Conservation (phyloP, 169 alveolate species). For the Cryptosporidium parvum region DNA sequence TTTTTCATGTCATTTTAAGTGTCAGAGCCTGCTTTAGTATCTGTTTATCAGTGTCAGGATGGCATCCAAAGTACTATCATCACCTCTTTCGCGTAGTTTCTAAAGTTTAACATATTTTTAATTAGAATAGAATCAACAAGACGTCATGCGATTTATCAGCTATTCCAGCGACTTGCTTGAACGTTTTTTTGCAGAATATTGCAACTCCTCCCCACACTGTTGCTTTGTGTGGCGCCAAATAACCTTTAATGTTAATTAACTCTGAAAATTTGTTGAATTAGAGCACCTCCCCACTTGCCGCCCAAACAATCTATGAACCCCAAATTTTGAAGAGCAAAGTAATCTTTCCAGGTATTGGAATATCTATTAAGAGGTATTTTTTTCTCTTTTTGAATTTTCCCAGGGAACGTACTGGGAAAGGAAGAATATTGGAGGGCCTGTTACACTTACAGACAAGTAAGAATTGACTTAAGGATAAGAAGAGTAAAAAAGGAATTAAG, state of each 20-base stretch:
- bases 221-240: background rate
- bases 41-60: background rate
- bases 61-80: background rate
- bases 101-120: background rate
- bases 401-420: constrained; percentile 3
- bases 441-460: background rate
- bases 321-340: constrained; percentile 32
- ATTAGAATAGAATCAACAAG: background rate
- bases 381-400: constrained; percentile 20
- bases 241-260: background rate
- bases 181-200: background rate
- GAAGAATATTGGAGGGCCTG: background rate
- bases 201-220: constrained; percentile 19
- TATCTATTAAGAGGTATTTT: constrained; percentile 10
- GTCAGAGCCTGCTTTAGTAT: background rate
- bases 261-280: background rate
- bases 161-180: background rate
- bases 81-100: background rate
- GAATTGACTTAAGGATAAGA: background rate
- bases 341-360: constrained; percentile 32
- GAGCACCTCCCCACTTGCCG: constrained; percentile 76
- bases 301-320: constrained; percentile 72
- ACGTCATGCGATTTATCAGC: too few species aligned
- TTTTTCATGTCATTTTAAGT: background rate
- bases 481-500: background rate